Evolutionary conservation across 75 land plant genomes (phyloP), one percentile per base, ranked within the genome.

Genomic region (Gnetum montanum): DNA sequence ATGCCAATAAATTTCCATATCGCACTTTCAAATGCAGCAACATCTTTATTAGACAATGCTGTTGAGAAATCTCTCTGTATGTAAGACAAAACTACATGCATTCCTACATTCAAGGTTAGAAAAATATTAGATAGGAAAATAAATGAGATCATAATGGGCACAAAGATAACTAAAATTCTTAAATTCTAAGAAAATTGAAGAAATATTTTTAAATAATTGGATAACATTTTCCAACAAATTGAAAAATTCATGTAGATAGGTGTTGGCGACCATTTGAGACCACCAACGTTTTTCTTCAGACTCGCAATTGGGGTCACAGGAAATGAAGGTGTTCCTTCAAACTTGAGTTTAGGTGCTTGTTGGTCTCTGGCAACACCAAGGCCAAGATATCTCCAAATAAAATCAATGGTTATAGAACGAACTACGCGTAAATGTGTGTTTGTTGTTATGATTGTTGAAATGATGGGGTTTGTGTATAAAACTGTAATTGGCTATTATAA

Each of bases 1-100:
- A 75, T 71, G 34, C 54, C 56, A 54, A 72, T 57, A 61, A 71
- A 75, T 41, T 52, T 60, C 78, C 75, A 65, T 31, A 59, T 50
- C 27, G 70, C 69, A 24, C 22, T 52, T 44, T 75, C 41, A 29
- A 75, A 75, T 24, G 76, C 70, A 13, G 55, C 41, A 3, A 72
- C 58, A 44, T 75, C 76, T 41, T 75, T 75, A 47, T 60, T 59
- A 24, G 78, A 71, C 7, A 75, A 48, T 8, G 78, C 64, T 16
- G 78, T 75, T 3, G 76, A 72, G 33, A 71, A 65, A 45, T 75
- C 76, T 53, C 78, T 64, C 54, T 75, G 78, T 4, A 71, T 41
- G 36, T 59, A 75, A 23, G 78, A 75, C 60, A 75, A 28, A 34
- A 60, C 41, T 52, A 75, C 78, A 40, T 65, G 35, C 60, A 75